A percentile compares a stretch with the other conserved stretches of the same genome.
Conservation (phyloP, 1,284 basidiomycete genomes). For the Cerioporus squamosus region DNA sequence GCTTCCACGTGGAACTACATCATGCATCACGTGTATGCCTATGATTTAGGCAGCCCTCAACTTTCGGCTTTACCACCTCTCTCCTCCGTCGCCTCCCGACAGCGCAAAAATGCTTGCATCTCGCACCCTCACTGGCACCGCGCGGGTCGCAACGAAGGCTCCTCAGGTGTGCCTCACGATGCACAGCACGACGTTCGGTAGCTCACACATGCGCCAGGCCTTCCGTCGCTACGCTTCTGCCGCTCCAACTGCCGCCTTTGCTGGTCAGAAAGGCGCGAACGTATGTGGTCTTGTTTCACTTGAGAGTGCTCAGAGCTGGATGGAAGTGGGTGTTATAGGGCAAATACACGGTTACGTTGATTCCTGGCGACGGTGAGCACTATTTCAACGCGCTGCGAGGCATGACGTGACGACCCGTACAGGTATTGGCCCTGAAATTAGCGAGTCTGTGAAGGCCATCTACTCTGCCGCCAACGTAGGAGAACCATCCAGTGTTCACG, state of each 20-base stretch:
- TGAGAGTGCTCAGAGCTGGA: not conserved
- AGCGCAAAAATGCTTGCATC: conserved; percentile 57
- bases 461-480: conserved; percentile 85
- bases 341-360: conserved; percentile 93
- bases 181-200: not conserved
- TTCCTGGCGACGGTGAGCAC: conserved; percentile 85
- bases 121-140: conserved; percentile 56
- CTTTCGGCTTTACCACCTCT: conserved; percentile 28
- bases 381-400: conserved; percentile 4
- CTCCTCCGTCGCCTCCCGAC: conserved; percentile 31
- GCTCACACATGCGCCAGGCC: conserved; percentile 41
- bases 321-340: conserved; percentile 55
- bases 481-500: not conserved
- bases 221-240: conserved; percentile 70
- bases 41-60: conserved; percentile 26
- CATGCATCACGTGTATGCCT: conserved; percentile 29
- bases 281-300: conserved; percentile 50
- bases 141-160: conserved; percentile 51
- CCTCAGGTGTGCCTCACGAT: conserved; percentile 44
- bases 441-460: conserved; percentile 94
- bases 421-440: conserved; percentile 99
- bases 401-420: conserved; percentile 17
- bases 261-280: conserved; percentile 85
- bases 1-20: conserved; percentile 33
- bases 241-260: conserved; percentile 83